Base-by-base conservation (phyloP, 2,329 filamentous ascomycete species). In the Epichloe scottii region DNA sequence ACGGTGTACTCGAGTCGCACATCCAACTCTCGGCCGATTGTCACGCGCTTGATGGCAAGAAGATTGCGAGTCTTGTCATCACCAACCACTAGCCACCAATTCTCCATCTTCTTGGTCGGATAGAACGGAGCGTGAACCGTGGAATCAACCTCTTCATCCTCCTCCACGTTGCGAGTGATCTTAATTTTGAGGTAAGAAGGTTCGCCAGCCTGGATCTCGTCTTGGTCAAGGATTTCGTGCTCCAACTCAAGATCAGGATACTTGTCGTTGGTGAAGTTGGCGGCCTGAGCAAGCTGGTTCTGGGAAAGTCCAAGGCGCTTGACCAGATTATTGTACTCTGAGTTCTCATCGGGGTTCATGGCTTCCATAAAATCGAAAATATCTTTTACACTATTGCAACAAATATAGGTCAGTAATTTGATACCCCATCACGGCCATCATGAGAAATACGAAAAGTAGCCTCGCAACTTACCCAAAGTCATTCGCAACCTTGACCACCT, bases 301-400 rank as follows among this genome's bases (percentile, higher is more conserved):
- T 94, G 88, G 50, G 83, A 82, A 41, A 98, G 76, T 7, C 83
- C 82, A 39, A 98, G 78, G 3, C 82, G 79, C 63, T 88, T 84
- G 57, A 97, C 78, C 34, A 98, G 76, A 34, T 78, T 76, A 45
- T 77, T 77, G 66, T 95, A 91, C 56, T 95, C 77, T 40, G 85
- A 73, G 66, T 96, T 95, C 68, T 95, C 91, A 2, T 89, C 85
- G 2, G 91, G 90, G 64, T 95, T 93, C 91, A 98, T 98, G 56
- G 89, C 87, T 59, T 97, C 91, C 86, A 97, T 96, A 71, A 98
- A 97, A 64, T 95, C 90, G 61, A 95, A 91, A 57, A 98, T 84
- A 60, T 97, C 91, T 61, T 89, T 90, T 72, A 98, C 85, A 56
- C 82, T 87, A 61, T 54, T 55, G 44, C 46, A 39, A 37, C 46